phyloP scores from a whole-genome alignment of 768 basidiomycete species.

The Strobilomyces confusus region DNA sequence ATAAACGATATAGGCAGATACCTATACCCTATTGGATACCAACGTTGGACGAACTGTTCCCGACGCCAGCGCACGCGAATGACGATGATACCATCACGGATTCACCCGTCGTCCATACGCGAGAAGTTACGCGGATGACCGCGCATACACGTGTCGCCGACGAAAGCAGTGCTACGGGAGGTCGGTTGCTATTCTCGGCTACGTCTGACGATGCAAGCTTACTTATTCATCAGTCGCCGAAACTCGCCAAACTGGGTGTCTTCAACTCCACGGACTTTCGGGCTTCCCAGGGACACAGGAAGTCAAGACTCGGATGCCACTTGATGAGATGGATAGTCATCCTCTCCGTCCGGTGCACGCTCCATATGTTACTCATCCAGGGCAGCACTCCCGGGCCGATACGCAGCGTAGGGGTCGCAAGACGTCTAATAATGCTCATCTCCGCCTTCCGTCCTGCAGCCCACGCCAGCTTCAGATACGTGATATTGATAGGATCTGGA shows the following conservation, averaged over 20 bases:
- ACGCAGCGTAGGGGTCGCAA: slow-evolving; percentile 10
- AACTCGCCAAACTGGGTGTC: slow-evolving; percentile 1
- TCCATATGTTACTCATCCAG: slow-evolving; percentile 2
- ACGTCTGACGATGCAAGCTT: slow-evolving; percentile 3
- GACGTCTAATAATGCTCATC: slow-evolving; percentile 8
- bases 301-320: slow-evolving; percentile 1
- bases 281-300: slow-evolving; percentile 24
- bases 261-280: slow-evolving; percentile 24
- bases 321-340: slow-evolving; percentile 6
- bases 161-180: slow-evolving; percentile 12
- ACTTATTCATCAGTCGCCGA: slow-evolving; percentile 10
- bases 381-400: not conserved
- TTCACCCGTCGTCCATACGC: slow-evolving; percentile 26
- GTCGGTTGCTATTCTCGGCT: slow-evolving; percentile 9
- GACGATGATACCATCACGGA: slow-evolving; percentile 12
- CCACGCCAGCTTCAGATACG: slow-evolving; percentile 17
- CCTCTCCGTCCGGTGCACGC: slow-evolving; percentile 7
- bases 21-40: slow-evolving; percentile 8
- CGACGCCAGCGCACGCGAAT: slow-evolving; percentile 5
- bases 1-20: slow-evolving; percentile 7
- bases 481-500: slow-evolving; percentile 23
- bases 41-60: slow-evolving; percentile 28
- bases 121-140: slow-evolving; percentile 7
- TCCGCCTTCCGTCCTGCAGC: slow-evolving; percentile 15
- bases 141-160: slow-evolving; percentile 9